Base-by-base conservation (phyloP, 495 filamentous ascomycete genomes). In the Xylaria palmicola region DNA sequence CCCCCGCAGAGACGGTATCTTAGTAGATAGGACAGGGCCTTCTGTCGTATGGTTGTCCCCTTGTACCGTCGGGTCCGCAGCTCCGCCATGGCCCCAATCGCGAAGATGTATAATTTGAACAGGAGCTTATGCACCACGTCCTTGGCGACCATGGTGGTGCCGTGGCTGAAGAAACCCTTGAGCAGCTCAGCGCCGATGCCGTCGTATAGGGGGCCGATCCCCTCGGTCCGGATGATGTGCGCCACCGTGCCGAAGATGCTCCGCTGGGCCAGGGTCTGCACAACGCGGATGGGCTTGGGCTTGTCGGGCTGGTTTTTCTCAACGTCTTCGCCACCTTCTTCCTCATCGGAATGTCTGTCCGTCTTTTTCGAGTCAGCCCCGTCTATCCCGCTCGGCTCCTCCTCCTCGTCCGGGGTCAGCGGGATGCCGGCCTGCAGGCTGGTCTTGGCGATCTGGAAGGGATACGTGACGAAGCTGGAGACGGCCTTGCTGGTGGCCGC, bases 141-240 rank as follows among this genome's bases (percentile, higher is more conserved):
- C 73, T 97, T 97, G 27, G 90, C 83, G 49, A 95, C 73, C 90
- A 96, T 96, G n/a, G 91, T 92, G 26, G 91, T 84, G 1, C 92
- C 93, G 65, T 96, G 91, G 12, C 85, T 86, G 70, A 97, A 87
- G 70, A 97, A 96, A 0, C 89, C 90, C 68, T 91, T 94, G 5
- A 93, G 66, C 36, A 96, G 74, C 75, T 97, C 91, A 8, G 85
- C 90, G 6, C 75, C 75, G 0, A 96, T 74, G 12, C 93, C 93
- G 19, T 89, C 84, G 68, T 97, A 97, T 27, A 97, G 72, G 0
- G 84, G 88, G 2, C 68, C 65, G 7, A 88, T 60, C 1, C 93
- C 93, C 58, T 96, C 90, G 0, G 74, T 77, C 26, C 76, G 77
- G 26, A 83, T 84, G 51, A 93, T 92, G 3, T 78, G 72, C 1